Evolutionary conservation across 2,329 filamentous ascomycete species (phyloP).

Genomic region (Xylariales sp.): DNA sequence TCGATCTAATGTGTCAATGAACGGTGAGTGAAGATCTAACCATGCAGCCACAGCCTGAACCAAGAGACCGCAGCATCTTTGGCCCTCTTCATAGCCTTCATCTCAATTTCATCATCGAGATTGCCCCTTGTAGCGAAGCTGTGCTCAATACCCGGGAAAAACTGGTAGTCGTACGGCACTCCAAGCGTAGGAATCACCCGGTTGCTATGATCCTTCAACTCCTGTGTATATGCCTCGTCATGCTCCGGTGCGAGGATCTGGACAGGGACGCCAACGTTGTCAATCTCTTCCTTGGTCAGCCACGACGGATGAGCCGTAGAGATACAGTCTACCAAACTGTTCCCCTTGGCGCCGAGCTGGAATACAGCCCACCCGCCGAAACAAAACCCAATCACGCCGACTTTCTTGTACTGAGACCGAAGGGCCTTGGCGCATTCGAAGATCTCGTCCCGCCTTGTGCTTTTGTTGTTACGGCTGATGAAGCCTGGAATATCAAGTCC

Average conservation of each 20-base stretch:
- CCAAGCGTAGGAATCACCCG: constrained; percentile 31
- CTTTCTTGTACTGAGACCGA: constrained; percentile 26
- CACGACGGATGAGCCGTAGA: constrained; percentile 36
- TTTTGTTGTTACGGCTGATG: constrained; percentile 29
- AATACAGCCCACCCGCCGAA: constrained; percentile 43
- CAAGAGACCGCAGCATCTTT: constrained; percentile 44
- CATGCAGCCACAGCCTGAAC: constrained; percentile 29
- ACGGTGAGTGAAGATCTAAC: too few species aligned
- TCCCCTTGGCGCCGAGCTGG: constrained; percentile 30
- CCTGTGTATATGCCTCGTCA: constrained; percentile 36
- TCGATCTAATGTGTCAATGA: too few species aligned
- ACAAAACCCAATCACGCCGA: constrained; percentile 41
- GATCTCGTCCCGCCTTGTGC: constrained; percentile 34
- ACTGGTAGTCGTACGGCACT: constrained; percentile 43
- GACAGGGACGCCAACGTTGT: constrained; percentile 36
- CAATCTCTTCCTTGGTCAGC: constrained; percentile 37
- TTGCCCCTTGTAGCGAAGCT: constrained; percentile 39
- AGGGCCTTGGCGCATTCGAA: constrained; percentile 28
- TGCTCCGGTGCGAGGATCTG: constrained; percentile 36
- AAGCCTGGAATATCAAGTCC: constrained; percentile 35
- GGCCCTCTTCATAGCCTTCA: constrained; percentile 38
- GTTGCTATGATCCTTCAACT: constrained; percentile 41
- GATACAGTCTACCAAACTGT: constrained; percentile 36
- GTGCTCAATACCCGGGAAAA: constrained; percentile 47
- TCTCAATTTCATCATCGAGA: constrained; percentile 31